phyloP scores from a whole-genome alignment of 139 green algal genomes.

The Chlorella vulgaris region DNA sequence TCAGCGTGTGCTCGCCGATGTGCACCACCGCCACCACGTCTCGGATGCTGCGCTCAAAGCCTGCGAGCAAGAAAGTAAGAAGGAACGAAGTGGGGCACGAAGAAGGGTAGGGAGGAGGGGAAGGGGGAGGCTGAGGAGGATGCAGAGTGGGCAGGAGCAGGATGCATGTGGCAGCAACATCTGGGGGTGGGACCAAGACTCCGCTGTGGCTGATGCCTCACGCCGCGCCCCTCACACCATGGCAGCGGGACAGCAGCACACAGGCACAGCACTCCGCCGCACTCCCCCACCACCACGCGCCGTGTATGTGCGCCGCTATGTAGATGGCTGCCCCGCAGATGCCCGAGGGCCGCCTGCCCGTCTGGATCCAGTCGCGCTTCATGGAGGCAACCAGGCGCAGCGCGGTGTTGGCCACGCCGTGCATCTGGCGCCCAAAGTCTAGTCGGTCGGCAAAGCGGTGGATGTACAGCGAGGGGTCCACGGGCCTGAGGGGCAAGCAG shows the following conservation, averaged over 20 bases:
- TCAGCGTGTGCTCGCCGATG: conserved; percentile 90
- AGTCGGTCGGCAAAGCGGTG: conserved; percentile 89
- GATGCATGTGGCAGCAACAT: no score
- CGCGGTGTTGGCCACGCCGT: conserved; percentile 80
- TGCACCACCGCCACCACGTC: conserved; percentile 87
- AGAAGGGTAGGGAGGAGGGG: background rate
- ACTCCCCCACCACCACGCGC: conserved; percentile 27
- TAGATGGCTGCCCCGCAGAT: conserved; percentile 96
- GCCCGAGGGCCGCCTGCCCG: conserved; percentile 85
- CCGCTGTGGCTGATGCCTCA: no score
- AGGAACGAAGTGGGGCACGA: no score
- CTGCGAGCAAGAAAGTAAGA: no score
- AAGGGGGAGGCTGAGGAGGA: background rate
- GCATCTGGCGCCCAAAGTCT: conserved; percentile 25
- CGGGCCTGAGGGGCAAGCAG: conserved; percentile 61
- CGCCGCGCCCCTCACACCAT: no score
- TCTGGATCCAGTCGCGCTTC: conserved; percentile 99
- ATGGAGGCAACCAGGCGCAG: conserved; percentile 92
- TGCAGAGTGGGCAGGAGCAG: background rate
- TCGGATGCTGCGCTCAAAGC: conserved; percentile 72
- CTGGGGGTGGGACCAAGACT: background rate
- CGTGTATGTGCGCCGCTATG: conserved; percentile 92
- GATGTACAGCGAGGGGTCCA: conserved; percentile 97
- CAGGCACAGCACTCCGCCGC: background rate
- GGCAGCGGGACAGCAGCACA: no score